phyloP scores from a whole-genome alignment of 768 basidiomycete genomes.

The Panaeolus papilionaceus region DNA sequence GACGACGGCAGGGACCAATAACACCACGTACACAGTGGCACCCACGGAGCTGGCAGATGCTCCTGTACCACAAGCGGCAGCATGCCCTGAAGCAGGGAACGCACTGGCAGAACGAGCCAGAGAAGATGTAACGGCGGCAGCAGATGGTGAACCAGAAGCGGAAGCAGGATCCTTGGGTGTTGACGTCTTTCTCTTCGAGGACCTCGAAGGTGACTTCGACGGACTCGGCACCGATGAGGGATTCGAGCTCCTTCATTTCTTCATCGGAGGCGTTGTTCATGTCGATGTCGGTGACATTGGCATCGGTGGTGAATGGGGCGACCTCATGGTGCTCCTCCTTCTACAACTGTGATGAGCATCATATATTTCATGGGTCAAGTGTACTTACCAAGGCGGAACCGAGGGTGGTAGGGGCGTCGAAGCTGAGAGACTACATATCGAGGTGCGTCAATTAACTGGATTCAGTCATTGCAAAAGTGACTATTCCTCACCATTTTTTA shows the following conservation, averaged over 20 bases:
- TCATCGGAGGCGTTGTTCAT: background rate
- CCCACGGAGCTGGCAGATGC: background rate
- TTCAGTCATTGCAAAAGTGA: too few relatives aligned
- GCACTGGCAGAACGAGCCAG: background rate
- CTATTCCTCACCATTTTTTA: background rate
- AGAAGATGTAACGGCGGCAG: background rate
- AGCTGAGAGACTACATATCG: background rate
- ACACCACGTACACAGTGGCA: background rate
- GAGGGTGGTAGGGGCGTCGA: background rate
- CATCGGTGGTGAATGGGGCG: background rate
- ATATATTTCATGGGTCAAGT: too few relatives aligned
- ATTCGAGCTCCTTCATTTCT: background rate
- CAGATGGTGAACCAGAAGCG: background rate
- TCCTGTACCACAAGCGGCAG: background rate
- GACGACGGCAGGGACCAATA: background rate
- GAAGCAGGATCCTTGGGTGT: background rate
- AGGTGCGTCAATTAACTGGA: background rate
- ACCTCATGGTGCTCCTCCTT: background rate
- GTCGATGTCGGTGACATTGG: background rate
- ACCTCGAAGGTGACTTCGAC: background rate
- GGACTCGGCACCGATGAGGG: background rate
- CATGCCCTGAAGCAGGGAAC: background rate
- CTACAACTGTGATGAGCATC: too few relatives aligned
- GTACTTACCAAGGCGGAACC: background rate
- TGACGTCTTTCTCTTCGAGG: background rate